Conservation (phyloP, 805 yeast species). For the Wickerhamomyces rabaulensis region DNA sequence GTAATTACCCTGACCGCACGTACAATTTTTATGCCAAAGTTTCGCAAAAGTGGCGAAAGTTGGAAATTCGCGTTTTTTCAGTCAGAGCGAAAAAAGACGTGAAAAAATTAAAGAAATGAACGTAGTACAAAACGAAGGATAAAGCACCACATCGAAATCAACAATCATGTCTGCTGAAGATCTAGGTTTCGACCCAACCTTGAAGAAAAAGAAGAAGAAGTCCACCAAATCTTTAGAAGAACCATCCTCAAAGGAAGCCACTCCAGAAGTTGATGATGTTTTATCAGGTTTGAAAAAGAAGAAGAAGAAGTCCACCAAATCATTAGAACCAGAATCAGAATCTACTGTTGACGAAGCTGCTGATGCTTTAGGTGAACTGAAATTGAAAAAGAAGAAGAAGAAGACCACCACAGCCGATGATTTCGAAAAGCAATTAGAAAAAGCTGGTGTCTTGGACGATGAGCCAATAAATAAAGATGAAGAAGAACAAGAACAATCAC, state of each 20-base stretch:
- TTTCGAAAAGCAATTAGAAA: conserved; percentile 83
- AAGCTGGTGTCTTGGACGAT: conserved; percentile 74
- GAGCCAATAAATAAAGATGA: conserved; percentile 17
- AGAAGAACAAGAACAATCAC: conserved; percentile 27
- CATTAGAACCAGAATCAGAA: conserved; percentile 28
- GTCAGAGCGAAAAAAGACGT: background rate
- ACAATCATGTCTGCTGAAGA: conserved; percentile 24
- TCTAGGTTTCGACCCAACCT: conserved; percentile 66
- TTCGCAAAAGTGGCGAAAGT: background rate
- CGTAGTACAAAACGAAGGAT: background rate
- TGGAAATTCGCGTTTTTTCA: background rate
- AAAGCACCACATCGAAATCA: background rate
- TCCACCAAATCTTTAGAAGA: conserved; percentile 39
- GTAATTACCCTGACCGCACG: background rate
- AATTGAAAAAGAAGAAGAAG: conserved; percentile 81
- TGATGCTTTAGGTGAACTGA: conserved; percentile 64
- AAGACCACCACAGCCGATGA: conserved; percentile 62
- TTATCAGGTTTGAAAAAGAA: conserved; percentile 79
- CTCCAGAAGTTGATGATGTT: conserved; percentile 52
- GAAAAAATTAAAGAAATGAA: background rate
- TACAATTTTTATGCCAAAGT: background rate
- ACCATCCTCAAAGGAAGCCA: conserved; percentile 32
- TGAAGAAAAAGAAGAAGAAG: conserved; percentile 78
- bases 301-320: conserved; percentile 60
- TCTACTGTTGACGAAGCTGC: conserved; percentile 38